Conservation (phyloP, 495 filamentous ascomycete genomes). For the Lasiosphaeria ovina region DNA sequence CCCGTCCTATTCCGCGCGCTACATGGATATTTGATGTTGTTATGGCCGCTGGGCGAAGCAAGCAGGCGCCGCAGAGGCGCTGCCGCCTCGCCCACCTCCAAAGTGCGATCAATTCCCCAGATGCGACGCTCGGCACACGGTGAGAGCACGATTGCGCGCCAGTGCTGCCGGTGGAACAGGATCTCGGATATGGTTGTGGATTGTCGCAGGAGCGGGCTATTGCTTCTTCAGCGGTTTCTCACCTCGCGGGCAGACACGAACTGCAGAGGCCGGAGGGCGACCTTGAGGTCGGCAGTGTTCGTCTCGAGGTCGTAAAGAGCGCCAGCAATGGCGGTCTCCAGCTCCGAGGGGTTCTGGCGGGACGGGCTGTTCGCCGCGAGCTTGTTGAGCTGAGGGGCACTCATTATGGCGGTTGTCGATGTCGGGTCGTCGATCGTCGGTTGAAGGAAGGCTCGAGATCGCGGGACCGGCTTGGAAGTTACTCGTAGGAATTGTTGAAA, state of each 20-base stretch:
- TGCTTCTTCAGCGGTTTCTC: slow-evolving; percentile 52
- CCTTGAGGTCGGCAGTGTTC: slow-evolving; percentile 95
- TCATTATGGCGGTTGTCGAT: slow-evolving; percentile 47
- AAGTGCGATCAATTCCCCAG: slow-evolving; percentile 35
- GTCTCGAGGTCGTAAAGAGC: slow-evolving; percentile 97
- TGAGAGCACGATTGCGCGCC: slow-evolving; percentile 15
- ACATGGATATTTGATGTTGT: slow-evolving; percentile 27
- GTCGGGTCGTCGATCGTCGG: slow-evolving; percentile 20
- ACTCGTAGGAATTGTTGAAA: slow-evolving; percentile 19
- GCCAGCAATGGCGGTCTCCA: slow-evolving; percentile 89
- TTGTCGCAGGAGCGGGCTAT: slow-evolving; percentile 9
- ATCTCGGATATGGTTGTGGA: slow-evolving; percentile 22
- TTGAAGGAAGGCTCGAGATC: slow-evolving; percentile 16
- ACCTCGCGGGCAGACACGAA: slow-evolving; percentile 98
- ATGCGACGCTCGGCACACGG: slow-evolving; percentile 26
- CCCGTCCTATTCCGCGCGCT: slow-evolving; percentile 62
- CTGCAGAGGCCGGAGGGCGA: slow-evolving; percentile 88
- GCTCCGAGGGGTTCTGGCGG: slow-evolving; percentile 87
- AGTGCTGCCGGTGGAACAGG: slow-evolving; percentile 40
- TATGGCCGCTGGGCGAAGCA: slow-evolving; percentile 22
- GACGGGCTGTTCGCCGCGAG: slow-evolving; percentile 95
- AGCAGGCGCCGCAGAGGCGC: slow-evolving; percentile 14
- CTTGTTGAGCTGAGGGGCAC: slow-evolving; percentile 79
- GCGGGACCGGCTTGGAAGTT: slow-evolving; percentile 5
- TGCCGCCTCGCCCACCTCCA: slow-evolving; percentile 26